Conservation (phyloP, 805 yeast species). For the Vanderwaltozyma tropicalis region DNA sequence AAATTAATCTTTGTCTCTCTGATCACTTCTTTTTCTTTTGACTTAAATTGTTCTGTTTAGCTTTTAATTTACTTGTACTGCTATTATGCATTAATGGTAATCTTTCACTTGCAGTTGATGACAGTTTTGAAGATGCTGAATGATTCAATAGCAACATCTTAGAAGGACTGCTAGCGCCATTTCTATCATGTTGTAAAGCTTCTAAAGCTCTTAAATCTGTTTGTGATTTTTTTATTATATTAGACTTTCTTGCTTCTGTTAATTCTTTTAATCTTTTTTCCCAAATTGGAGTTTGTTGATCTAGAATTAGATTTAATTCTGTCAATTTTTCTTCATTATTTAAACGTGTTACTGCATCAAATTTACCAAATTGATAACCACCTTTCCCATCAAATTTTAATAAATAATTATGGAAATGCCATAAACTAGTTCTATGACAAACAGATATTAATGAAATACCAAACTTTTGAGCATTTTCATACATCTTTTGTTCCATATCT, state of each 20-base stretch:
- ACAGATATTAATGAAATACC: slow-evolving; percentile 81
- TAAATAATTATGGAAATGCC: slow-evolving; percentile 82
- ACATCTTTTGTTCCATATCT: slow-evolving; percentile 83
- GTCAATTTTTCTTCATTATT: slow-evolving; percentile 70
- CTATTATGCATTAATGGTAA: not conserved
- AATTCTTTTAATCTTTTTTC: slow-evolving; percentile 57
- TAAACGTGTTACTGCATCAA: slow-evolving; percentile 66
- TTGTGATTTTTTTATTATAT: slow-evolving; percentile 23
- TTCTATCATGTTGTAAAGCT: not conserved
- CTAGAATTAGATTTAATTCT: slow-evolving; percentile 52
- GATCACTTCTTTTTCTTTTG: not conserved
- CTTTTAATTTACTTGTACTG: not conserved
- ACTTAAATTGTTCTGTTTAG: not conserved
- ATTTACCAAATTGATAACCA: slow-evolving; percentile 46
- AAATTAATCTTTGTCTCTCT: not conserved
- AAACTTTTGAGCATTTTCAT: slow-evolving; percentile 64
- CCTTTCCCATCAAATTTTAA: slow-evolving; percentile 84
- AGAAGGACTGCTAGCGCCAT: slow-evolving; percentile 1
- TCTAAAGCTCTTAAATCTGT: slow-evolving; percentile 14
- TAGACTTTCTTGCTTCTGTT: slow-evolving; percentile 38
- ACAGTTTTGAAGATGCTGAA: not conserved
- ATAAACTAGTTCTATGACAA: slow-evolving; percentile 82
- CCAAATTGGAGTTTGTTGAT: slow-evolving; percentile 57
- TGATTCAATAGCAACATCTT: slow-evolving; percentile 1
- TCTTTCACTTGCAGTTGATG: not conserved